Conservation (phyloP, 2,329 filamentous ascomycete species). For the Rutstroemia sydowiana region DNA sequence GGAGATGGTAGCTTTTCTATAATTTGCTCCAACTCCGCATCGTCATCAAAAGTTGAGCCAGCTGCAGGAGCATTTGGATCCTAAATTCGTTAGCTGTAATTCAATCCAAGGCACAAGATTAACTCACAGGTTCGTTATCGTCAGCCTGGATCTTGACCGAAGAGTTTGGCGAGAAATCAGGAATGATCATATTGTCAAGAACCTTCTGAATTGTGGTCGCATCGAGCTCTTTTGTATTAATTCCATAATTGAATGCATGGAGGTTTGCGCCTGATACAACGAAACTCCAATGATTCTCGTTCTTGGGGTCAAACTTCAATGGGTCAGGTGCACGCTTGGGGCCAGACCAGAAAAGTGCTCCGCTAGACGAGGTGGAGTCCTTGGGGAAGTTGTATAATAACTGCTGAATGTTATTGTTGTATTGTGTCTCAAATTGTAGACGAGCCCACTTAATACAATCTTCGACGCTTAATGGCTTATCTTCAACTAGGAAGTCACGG, state of each 20-base stretch:
- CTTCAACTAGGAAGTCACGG: conserved; percentile 81
- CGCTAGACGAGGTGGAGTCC: conserved; percentile 79
- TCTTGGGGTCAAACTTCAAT: conserved; percentile 78
- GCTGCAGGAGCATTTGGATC: conserved; percentile 71
- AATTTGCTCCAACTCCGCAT: conserved; percentile 67
- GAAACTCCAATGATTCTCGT: conserved; percentile 82
- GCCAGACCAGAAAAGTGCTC: conserved; percentile 94
- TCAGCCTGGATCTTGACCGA: conserved; percentile 95
- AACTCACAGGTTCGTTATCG: conserved; percentile 75
- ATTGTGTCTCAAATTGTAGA: conserved; percentile 90
- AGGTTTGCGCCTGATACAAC: conserved; percentile 83
- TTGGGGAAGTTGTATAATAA: conserved; percentile 96
- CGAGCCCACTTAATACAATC: conserved; percentile 97
- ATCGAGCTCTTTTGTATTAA: conserved; percentile 71
- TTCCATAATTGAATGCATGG: conserved; percentile 96
- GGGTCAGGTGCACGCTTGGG: conserved; percentile 93
- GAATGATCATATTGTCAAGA: conserved; percentile 86
- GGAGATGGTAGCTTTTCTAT: conserved; percentile 67
- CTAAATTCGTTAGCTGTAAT: conserved; percentile 22
- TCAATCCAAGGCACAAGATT: background rate
- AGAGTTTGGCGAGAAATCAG: conserved; percentile 85
- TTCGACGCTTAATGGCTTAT: conserved; percentile 87
- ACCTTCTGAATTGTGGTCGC: conserved; percentile 70
- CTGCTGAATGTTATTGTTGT: conserved; percentile 93
- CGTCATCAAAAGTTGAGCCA: conserved; percentile 56